Base-by-base conservation (phyloP, 2,329 filamentous ascomycete species). In the Mycosphaerelloides madeirae region DNA sequence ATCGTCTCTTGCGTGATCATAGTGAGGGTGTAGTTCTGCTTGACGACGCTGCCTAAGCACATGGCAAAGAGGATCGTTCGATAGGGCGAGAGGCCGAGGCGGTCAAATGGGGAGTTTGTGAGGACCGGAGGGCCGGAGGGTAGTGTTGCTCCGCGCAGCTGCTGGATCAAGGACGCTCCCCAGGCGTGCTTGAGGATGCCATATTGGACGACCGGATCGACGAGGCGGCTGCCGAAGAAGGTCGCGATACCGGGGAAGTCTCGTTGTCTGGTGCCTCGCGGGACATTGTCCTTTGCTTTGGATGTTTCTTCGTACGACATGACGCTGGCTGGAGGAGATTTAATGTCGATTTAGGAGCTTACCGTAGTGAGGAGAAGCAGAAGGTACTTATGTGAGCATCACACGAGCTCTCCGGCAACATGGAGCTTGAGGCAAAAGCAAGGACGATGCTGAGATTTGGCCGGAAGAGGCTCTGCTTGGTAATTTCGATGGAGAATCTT, bases 11-110 rank as follows among this genome's bases (percentile, higher is more conserved):
- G 63, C 14, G 69, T 72, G 2, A 78, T 60, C 19, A 53, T 54
- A 1, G 68, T 56, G 12, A 75, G 63, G 74, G 76, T 79, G 62
- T 75, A 74, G 54, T 75, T 72, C 47, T 83, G 79, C 65, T 82
- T 82, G 20, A 74, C 45, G 18, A 70, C 66, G 31, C 68, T 70
- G 42, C 73, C 79, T 32, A 70, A 64, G 16, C 74, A 67, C 75
- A 82, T 79, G 41, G 62, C 65, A 5, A 81, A 60, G 7, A 82
- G 63, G 35, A 79, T 65, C 7, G 73, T 63, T 19, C 73, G 67
- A 51, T 76, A 73, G 0, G 70, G 73, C 14, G 74, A 75, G 0
- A 81, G 68, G 9, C 67, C 68, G 3, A 61, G 47, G 20, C 55
- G 54, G 52, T 74, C 67, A 49, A 76, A 60, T 25, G 62, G 50